Evolutionary conservation across 495 filamentous ascomycete species (phyloP), one percentile per base, ranked within the genome.

Genomic region (Terfezia claveryi): DNA sequence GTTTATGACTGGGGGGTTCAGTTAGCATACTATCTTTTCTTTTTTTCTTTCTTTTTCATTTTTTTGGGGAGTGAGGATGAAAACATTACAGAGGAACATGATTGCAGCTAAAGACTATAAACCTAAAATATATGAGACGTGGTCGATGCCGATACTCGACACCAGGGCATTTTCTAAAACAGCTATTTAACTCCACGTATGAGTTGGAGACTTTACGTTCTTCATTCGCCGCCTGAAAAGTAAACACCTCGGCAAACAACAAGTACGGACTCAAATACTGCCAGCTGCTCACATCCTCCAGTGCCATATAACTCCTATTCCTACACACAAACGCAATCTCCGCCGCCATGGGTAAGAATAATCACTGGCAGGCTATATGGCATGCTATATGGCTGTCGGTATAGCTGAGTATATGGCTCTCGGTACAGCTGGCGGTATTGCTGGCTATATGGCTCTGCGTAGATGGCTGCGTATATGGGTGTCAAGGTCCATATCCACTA

Each of bases 211-310:
- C 57, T 20, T 16, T 51, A 60, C 58, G 89, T 66, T 96, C 89
- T 67, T 98, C 91, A 2, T 85, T 95, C 23, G 92, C 91, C 52
- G 84, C 82, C 87, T 95, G 92, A 73, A 98, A 96, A 54, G 94
- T 75, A 69, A 98, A 91, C 36, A 91, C 91, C 5, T 89, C 87
- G 44, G 91, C 87, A 62, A 82, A 94, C 17, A 96, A 78, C 20
- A 96, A 76, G 66, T 89, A 96, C 56, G 84, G 80, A 17, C 91
- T 79, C 32, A 98, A 70, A 61, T 88, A 92, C 69, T 98, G 91
- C 70, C 92, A 98, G 67, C 87, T 94, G 66, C 80, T 84, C 32
- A 78, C 74, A n/a, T 78, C 76, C 11, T 76, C 78, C 9, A 82
- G 56, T 10, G 78, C 72, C 44, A 73, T 66, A 57, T 74, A 16